A percentile compares a stretch with the other conserved stretches of the same genome.
phyloP scores from a whole-genome alignment of 768 basidiomycete species.

The Naganishia antarctica region DNA sequence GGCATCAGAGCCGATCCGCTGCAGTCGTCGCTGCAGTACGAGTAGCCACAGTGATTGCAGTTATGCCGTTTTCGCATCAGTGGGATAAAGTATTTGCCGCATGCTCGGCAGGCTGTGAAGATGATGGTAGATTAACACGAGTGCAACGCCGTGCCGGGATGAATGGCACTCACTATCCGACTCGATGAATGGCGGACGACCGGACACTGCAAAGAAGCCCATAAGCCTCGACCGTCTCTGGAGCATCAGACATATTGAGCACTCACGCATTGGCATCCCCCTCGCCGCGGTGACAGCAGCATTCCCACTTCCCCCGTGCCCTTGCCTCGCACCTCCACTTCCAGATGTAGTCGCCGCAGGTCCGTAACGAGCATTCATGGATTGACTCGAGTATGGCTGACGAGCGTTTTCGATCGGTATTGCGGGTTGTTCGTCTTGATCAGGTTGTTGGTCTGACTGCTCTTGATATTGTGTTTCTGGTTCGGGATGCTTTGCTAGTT shows the following conservation, averaged over 20 bases:
- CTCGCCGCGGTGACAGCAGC: conserved; percentile 1
- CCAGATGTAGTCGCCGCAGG: not conserved
- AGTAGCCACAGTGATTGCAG: conserved; percentile 47
- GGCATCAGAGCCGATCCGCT: conserved; percentile 47
- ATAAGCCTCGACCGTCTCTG: not conserved
- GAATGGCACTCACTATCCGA: not conserved
- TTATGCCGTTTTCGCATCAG: conserved; percentile 41
- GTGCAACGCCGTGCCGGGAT: no score
- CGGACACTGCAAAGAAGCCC: not conserved
- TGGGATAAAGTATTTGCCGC: conserved; percentile 45
- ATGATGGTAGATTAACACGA: no score
- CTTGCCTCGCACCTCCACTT: not conserved
- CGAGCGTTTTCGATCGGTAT: conserved; percentile 2
- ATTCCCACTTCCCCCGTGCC: not conserved
- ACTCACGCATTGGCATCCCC: conserved; percentile 18
- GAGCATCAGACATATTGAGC: not conserved
- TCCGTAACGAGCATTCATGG: not conserved
- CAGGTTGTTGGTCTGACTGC: not conserved
- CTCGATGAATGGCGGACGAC: conserved; percentile 9
- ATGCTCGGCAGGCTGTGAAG: conserved; percentile 42
- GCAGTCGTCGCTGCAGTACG: conserved; percentile 44
- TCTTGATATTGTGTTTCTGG: no score
- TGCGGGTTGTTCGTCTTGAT: not conserved
- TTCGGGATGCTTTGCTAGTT: not conserved
- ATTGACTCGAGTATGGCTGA: conserved; percentile 2